Percentiles rank a stretch among this genome's conserved stretches.
phyloP scores from a whole-genome alignment of 768 basidiomycete species.

The Collybiopsis luxurians region DNA sequence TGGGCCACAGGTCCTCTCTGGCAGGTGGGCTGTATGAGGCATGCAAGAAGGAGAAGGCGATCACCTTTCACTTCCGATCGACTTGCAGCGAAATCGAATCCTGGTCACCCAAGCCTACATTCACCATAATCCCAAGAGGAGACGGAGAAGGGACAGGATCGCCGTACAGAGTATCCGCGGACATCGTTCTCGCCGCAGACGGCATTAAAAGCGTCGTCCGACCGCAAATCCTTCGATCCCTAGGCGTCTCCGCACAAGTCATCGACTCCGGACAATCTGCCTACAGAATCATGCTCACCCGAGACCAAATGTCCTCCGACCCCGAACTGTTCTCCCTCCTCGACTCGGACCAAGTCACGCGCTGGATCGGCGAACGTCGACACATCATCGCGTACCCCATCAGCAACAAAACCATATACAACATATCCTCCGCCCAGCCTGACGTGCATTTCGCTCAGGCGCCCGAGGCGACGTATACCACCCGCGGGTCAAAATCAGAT shows the following conservation, averaged over 20 bases:
- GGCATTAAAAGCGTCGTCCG: constrained; percentile 34
- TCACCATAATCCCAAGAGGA: constrained; percentile 10
- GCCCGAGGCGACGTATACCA: constrained; percentile 30
- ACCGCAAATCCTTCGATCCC: constrained; percentile 26
- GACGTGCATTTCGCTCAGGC: constrained; percentile 30
- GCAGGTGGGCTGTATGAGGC: constrained; percentile 26
- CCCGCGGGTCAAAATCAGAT: constrained; percentile 27
- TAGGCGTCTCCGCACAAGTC: constrained; percentile 25
- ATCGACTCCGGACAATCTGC: constrained; percentile 35
- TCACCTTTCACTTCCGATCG: constrained; percentile 25
- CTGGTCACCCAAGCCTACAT: constrained; percentile 17
- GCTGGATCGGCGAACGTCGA: constrained; percentile 35
- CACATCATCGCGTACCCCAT: constrained; percentile 40
- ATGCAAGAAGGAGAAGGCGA: constrained; percentile 19
- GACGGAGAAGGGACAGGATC: no score
- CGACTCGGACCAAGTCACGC: constrained; percentile 24
- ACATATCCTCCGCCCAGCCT: constrained; percentile 35
- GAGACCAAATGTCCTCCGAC: constrained; percentile 26
- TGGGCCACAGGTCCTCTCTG: constrained; percentile 32
- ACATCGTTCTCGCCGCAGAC: constrained; percentile 34
- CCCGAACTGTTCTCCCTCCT: constrained; percentile 31
- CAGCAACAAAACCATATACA: constrained; percentile 29
- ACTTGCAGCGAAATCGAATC: constrained; percentile 24
- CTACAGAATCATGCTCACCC: constrained; percentile 32
- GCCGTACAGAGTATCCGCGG: constrained; percentile 25